Evolutionary conservation across 257 asterid genomes (phyloP), one percentile per base, ranked within the genome.

Genomic region (Solanum pimpinellifolium): DNA sequence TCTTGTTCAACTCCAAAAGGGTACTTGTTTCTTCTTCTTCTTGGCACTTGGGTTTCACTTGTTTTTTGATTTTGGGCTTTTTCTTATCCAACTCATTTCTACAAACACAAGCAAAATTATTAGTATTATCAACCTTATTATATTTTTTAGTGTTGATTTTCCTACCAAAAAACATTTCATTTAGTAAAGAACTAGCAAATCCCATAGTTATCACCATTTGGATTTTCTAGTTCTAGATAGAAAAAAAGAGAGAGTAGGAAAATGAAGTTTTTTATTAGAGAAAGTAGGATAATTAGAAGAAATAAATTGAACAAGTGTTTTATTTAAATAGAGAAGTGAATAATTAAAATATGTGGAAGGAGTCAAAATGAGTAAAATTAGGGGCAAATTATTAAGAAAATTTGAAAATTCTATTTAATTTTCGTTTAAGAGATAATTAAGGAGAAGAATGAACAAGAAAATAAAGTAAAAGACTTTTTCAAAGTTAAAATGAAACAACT

Each of bases 1-100:
- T 20, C 9, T 56, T 56, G 66, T 8, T 56, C 11, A 56, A 56
- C 66, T 56, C 66, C 66, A 56, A 56, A 56, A 56, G 66, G 66
- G 25, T 56, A 56, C 25, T 56, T 56, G 66, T 23, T 84, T n/a
- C 78, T 14, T 39, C 77, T 25, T 41, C 29, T 35, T 27, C 1
- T 39, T n/a, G n/a, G 3, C 0, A 77, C 44, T 77, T 77, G 12
- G 62, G 62, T 25, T 60, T 86, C 46, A 86, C 33, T 65, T 80
- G 72, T 70, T 86, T 81, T 86, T 90, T 77, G 14, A 88, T 75
- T 29, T 56, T 86, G 29, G 74, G 47, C 25, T 56, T 76, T 74
- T 86, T 75, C 27, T 68, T 56, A 33, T 25, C 44, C 42, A 85
- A n/a, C 27, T 65, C 87, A 41, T 75, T 81, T 42, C 81, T 85